Evolutionary conservation across 345 rosid genomes (phyloP).

Genomic region (Citrus glauca): DNA sequence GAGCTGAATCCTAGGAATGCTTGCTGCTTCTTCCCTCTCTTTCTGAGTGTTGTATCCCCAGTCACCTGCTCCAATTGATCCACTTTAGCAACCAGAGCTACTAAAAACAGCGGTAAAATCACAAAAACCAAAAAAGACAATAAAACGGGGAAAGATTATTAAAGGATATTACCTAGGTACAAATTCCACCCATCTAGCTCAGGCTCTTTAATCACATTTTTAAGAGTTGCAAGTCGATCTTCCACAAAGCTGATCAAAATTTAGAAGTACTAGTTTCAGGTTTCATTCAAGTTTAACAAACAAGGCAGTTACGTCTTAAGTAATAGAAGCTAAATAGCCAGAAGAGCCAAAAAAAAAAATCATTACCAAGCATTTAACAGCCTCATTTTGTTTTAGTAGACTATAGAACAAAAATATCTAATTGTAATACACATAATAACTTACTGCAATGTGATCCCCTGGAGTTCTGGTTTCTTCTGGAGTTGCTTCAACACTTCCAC

Average conservation of each 20-base stretch:
- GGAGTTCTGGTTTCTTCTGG: conserved; percentile 73
- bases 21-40: conserved; percentile 79
- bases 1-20: conserved; percentile 64
- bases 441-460: conserved; percentile 67
- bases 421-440: conserved; percentile 6
- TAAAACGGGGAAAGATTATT: not conserved
- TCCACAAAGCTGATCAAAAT: conserved; percentile 69
- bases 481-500: conserved; percentile 83
- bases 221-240: conserved; percentile 86
- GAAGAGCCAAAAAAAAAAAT: not conserved
- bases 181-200: conserved; percentile 81
- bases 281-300: not conserved
- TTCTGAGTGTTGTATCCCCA: conserved; percentile 76
- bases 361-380: not conserved
- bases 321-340: not conserved
- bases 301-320: not conserved
- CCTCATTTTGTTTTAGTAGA: not conserved
- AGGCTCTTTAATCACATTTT: conserved; percentile 85
- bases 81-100: conserved; percentile 3
- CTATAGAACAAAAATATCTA: not conserved
- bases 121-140: not conserved
- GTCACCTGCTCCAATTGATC: conserved; percentile 38
- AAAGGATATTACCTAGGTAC: conserved; percentile 51
- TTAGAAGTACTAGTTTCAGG: conserved; percentile 3
- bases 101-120: not conserved